Conservation (phyloP, 768 basidiomycete species). For the Xerocomellus amylosporus region DNA sequence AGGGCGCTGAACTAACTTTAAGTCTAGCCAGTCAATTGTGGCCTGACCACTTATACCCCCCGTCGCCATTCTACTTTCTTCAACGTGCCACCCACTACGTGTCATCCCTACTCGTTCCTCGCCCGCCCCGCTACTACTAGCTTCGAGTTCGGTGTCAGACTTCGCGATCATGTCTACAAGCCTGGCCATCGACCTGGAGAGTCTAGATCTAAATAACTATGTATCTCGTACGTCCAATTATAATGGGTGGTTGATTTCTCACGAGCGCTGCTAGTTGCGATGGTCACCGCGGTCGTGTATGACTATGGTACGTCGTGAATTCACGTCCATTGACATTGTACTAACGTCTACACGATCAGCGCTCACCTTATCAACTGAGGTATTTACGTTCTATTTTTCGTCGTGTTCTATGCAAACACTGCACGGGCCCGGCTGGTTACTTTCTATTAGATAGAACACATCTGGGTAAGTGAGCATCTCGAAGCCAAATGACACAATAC, state of each 20-base stretch:
- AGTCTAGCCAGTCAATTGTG: too few relatives aligned
- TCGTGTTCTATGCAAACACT: neutral
- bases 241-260: neutral
- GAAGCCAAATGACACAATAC: too few relatives aligned
- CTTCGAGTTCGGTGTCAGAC: too few relatives aligned
- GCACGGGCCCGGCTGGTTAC: too few relatives aligned
- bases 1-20: too few relatives aligned
- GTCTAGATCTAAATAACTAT: conserved; percentile 7
- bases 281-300: neutral
- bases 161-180: conserved; percentile 1
- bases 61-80: neutral
- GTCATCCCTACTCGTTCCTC: too few relatives aligned
- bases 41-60: too few relatives aligned
- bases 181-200: neutral
- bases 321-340: neutral
- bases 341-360: neutral
- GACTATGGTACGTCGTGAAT: conserved; percentile 7
- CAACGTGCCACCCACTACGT: neutral
- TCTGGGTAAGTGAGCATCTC: conserved; percentile 5
- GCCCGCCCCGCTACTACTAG: neutral
- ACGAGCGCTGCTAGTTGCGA: neutral
- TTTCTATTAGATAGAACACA: neutral
- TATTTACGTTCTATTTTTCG: neutral
- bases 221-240: neutral
- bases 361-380: conserved; percentile 8